Evolutionary conservation across 192 early-diverging fungal species (phyloP).

Genomic region (Haplosporangium gracile): DNA sequence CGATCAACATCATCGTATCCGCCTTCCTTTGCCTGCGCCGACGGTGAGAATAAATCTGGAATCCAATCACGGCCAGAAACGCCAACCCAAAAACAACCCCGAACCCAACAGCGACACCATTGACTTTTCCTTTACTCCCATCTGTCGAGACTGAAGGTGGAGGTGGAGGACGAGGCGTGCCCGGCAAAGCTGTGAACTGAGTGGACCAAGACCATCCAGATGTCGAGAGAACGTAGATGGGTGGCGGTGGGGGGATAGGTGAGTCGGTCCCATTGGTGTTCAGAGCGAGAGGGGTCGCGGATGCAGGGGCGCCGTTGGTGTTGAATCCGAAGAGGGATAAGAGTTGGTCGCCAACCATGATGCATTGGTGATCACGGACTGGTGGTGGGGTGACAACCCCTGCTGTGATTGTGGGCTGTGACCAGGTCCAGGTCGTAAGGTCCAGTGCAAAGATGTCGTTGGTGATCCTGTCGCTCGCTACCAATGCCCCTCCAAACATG

Average conservation of each 20-base stretch:
- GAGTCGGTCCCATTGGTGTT: not conserved
- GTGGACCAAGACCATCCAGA: conserved; percentile 26
- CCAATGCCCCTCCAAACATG: conserved; percentile 48
- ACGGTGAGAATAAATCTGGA: conserved; percentile 24
- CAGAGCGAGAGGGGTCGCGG: not conserved
- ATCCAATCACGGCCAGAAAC: conserved; percentile 29
- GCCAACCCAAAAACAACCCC: conserved; percentile 34
- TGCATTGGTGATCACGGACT: conserved; percentile 46
- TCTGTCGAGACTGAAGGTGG: conserved; percentile 25
- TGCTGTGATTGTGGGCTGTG: not conserved
- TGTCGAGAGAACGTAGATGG: conserved; percentile 39
- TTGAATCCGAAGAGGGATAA: conserved; percentile 43
- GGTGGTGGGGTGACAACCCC: not conserved
- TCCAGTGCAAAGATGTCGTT: conserved; percentile 37
- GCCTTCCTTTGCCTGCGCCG: conserved; percentile 23
- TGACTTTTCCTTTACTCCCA: conserved; percentile 28
- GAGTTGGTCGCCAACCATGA: conserved; percentile 43
- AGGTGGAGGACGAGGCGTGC: conserved; percentile 23
- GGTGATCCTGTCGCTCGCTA: conserved; percentile 10
- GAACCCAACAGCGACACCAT: conserved; percentile 27
- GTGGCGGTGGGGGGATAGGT: conserved; percentile 15
- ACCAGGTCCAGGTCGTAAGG: conserved; percentile 36
- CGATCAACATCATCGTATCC: conserved; percentile 22
- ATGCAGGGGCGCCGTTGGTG: conserved; percentile 30
- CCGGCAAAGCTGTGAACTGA: conserved; percentile 26